Base-by-base conservation (phyloP, 2,329 filamentous ascomycete species). In the Aspergillus thermomutatus region DNA sequence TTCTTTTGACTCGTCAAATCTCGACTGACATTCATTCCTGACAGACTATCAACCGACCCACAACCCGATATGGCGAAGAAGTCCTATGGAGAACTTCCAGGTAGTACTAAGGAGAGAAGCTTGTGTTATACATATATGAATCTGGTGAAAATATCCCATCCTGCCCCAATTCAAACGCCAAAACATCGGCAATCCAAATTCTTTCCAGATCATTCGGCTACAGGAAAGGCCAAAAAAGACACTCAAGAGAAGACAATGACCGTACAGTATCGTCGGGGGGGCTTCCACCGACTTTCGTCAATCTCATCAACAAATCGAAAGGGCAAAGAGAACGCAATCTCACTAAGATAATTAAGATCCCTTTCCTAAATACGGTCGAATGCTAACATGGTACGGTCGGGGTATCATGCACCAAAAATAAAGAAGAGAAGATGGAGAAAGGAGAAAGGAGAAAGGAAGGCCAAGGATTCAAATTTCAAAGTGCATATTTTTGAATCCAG, bases 391-490 rank as follows among this genome's bases (percentile, higher is more conserved):
- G 31, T 37, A 37, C 31, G 31, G 31, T 37, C 31, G 31, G 31
- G 31, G 31, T 37, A 37, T 37, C 31, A 37, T 7, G 14, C 31
- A 17, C 31, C 31, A 59, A 17, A 26, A 52, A 54, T n/a, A 53
- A 34, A 45, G 28, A 57, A 51, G 53, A 60, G 64, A 64, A 57
- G 56, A 58, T 55, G 55, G 61, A 61, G 58, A 59, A 45, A 59
- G 28, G 19, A 50, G 40, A 56, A 49, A 59, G 34, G 25, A 45
- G 17, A 23, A 10, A 23, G 26, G 23, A 28, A 43, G 31, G 43
- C 8, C 48, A 17, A 27, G 9, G 8, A 19, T 9, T 21, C n/a
- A 4, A 17, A 2, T 10, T 9, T 21, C n/a, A 4, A 17, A 2
- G 40, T 19, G 40, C 10, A 3, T 21, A 19, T 21, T 21, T 5